Base-by-base conservation (phyloP, 2,329 filamentous ascomycete genomes). In the Penicillium concentricum region DNA sequence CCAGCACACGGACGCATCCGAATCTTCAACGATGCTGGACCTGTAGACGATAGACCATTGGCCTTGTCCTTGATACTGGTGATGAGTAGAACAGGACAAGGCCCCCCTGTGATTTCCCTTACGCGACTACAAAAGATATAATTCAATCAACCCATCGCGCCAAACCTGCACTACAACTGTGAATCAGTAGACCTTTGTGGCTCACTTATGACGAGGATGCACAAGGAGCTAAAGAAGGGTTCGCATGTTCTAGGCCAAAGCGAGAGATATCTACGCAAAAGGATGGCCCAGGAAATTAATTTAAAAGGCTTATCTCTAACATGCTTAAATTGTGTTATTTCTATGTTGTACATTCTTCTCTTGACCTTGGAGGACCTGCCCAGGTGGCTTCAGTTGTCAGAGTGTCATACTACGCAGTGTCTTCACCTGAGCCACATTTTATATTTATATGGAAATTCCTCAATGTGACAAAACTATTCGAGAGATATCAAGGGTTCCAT, bases 1-100 rank as follows among this genome's bases (percentile, higher is more conserved):
- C 56, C 56, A 61, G 50, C 58, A 61, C 48, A 60, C 30, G 54
- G 60, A 59, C 28, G 37, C 52, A 57, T 61, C 57, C 59, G 34
- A 62, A 67, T 67, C 65, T 64, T 69, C 67, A 69, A 69, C 67
- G 56, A 67, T 62, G 52, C 61, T 62, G 65, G 60, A 58, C 54
- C 54, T 65, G 62, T 66, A 66, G 57, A 66, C 53, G 56, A 61
- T 66, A 65, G 58, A 61, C 55, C 41, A 46, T 56, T 42, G 12
- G 32, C 57, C 60, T 60, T 39, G 58, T 41, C 55, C 51, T 47
- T 42, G 41, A 42, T 32, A 43, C 51, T 44, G 42, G 37, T 15
- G 37, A 51, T 43, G 26, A 58, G 28, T 52, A 44, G 13, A 43
- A 28, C 41, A 39, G 51, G 41, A 42, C 52, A 42, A 55, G 54